Evolutionary conservation across 202 grass and related monocot genomes (phyloP).

Genomic region (Zoysia matrella): DNA sequence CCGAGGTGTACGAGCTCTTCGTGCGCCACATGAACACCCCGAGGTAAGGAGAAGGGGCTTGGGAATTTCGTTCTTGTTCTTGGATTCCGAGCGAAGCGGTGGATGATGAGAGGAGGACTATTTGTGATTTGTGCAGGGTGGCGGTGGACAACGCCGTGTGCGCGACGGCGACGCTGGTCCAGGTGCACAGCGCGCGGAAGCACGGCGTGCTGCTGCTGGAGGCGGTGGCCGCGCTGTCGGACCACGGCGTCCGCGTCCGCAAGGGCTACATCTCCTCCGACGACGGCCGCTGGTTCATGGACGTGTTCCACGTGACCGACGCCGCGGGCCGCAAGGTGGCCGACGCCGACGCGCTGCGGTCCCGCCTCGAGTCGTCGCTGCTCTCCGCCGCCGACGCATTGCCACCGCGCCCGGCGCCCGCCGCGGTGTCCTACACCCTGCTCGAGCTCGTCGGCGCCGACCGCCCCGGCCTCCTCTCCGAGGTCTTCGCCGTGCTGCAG

Average conservation of each 20-base stretch:
- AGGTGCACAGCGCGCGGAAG: slow-evolving; percentile 71
- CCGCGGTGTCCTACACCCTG: slow-evolving; percentile 32
- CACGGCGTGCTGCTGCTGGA: no score
- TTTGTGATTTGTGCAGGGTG: slow-evolving; percentile 42
- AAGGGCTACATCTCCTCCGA: no score
- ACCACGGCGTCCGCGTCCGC: no score
- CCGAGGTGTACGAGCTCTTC: slow-evolving; percentile 66
- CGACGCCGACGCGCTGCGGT: slow-evolving; percentile 19
- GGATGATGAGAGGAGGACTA: background rate
- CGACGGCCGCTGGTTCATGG: no score
- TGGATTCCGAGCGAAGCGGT: background rate
- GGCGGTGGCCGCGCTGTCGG: no score
- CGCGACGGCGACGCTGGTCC: slow-evolving; percentile 72
- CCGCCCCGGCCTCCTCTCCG: no score
- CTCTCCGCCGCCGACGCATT: slow-evolving; percentile 41
- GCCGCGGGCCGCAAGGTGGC: no score
- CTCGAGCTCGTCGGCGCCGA: slow-evolving; percentile 40
- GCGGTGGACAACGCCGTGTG: slow-evolving; percentile 73
- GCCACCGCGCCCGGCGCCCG: slow-evolving; percentile 14
- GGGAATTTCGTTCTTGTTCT: background rate
- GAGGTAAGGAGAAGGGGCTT: slow-evolving; percentile 37
- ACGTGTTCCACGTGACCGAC: no score
- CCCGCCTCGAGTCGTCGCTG: slow-evolving; percentile 63
- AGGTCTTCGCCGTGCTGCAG: no score
- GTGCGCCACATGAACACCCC: slow-evolving; percentile 52